phyloP scores from a whole-genome alignment of 768 basidiomycete genomes.

The Pleurotus cornucopiae region DNA sequence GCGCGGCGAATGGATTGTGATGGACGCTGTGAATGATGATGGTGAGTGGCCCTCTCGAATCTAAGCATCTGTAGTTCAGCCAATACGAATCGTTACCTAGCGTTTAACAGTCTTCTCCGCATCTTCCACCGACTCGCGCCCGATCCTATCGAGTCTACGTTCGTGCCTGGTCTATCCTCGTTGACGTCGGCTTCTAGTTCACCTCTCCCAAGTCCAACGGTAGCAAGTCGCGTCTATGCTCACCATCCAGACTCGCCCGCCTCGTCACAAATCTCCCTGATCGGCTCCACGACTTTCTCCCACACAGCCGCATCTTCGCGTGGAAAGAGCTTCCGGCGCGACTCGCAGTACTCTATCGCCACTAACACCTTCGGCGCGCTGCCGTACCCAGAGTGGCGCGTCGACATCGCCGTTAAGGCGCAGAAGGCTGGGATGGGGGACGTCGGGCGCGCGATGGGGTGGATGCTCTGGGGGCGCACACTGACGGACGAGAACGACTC shows the following conservation, averaged over 20 bases:
- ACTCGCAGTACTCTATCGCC: not conserved
- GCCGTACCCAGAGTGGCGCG: slow-evolving; percentile 68
- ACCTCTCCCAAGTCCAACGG: slow-evolving; percentile 15
- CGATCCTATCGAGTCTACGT: slow-evolving; percentile 33
- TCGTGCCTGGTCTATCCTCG: slow-evolving; percentile 24
- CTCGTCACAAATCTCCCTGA: not conserved
- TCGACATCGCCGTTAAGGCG: slow-evolving; percentile 44
- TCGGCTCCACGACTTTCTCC: not conserved
- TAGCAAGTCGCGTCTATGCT: slow-evolving; percentile 19
- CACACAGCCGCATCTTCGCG: not conserved
- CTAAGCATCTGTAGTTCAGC: not conserved
- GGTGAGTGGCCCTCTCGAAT: slow-evolving; percentile 14
- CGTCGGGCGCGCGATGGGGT: slow-evolving; percentile 50
- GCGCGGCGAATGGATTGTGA: slow-evolving; percentile 28
- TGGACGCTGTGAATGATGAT: slow-evolving; percentile 32
- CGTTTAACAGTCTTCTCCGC: slow-evolving; percentile 32
- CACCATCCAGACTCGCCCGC: slow-evolving; percentile 9
- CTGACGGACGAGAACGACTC: slow-evolving; percentile 7
- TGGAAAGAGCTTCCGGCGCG: slow-evolving; percentile 2
- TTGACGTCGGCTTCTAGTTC: slow-evolving; percentile 12
- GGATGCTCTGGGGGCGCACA: slow-evolving; percentile 30
- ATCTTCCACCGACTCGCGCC: slow-evolving; percentile 30
- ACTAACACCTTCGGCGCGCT: slow-evolving; percentile 32
- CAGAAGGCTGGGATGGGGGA: slow-evolving; percentile 56
- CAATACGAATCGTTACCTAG: slow-evolving; percentile 12